Conservation (phyloP, 208 protist species). For the Trypanosoma avium region DNA sequence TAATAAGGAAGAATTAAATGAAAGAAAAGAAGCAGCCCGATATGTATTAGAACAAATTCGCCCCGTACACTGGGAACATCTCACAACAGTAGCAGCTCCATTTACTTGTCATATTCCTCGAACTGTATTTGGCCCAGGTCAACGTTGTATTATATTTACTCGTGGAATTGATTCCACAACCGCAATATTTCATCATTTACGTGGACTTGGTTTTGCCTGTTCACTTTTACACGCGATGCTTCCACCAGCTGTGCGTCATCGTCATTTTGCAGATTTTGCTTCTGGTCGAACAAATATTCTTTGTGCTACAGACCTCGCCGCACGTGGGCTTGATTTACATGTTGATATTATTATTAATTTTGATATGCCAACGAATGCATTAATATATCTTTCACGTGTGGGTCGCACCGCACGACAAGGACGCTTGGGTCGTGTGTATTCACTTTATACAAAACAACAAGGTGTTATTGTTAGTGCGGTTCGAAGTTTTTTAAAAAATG, state of each 20-base stretch:
- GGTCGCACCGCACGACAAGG: conserved; percentile 82
- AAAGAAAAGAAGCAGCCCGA: conserved; percentile 26
- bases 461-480: conserved; percentile 72
- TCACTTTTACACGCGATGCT: conserved; percentile 74
- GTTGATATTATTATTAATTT: conserved; percentile 90
- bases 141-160: conserved; percentile 72
- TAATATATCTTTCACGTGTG: conserved; percentile 67
- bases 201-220: conserved; percentile 50
- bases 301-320: conserved; percentile 89
- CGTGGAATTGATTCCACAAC: conserved; percentile 71
- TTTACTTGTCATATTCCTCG: conserved; percentile 67
- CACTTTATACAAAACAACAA: conserved; percentile 74
- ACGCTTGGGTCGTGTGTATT: conserved; percentile 64
- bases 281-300: conserved; percentile 86
- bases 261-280: conserved; percentile 69
- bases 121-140: conserved; percentile 58
- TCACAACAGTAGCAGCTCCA: conserved; percentile 68
- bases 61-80: conserved; percentile 71
- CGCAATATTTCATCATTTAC: conserved; percentile 76
- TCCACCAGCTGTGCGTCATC: conserved; percentile 52
- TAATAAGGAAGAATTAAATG: not conserved
- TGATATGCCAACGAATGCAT: conserved; percentile 77
- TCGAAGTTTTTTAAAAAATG: conserved; percentile 49
- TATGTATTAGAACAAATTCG: conserved; percentile 52
- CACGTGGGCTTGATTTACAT: conserved; percentile 80